Base-by-base conservation (phyloP, 2,329 filamentous ascomycete genomes). In the Diaporthe sp. region DNA sequence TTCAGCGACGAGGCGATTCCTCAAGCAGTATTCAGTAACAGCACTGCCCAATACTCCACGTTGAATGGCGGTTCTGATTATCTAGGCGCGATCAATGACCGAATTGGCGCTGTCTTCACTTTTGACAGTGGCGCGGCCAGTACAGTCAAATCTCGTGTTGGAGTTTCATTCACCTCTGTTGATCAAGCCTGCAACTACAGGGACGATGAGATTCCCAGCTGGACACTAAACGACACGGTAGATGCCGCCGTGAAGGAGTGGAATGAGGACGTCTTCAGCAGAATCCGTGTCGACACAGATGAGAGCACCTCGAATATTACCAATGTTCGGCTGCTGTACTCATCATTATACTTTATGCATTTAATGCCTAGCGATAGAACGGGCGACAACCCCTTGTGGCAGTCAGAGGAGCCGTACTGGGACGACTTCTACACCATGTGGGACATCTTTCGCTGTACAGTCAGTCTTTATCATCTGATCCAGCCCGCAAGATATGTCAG, bases 371-470 rank as follows among this genome's bases (percentile, higher is more conserved):
- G 89, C 0, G 89, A 92, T 74, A 85, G 88, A 8, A 91, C 92
- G 0, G 92, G 91, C 0, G 93, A 95, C 80, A 95, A 94, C 71
- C 91, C 92, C 1, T 80, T 91, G 0, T 95, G 92, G 92, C 77
- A 88, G 2, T 92, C 89, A 52, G 85, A 85, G 1, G 92, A 94
- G 80, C 92, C 92, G 0, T 95, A 94, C 78, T 95, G 92, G 79
- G 93, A 95, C 80, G 93, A 91, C 1, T 94, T 92, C 78, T 95
- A 95, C 81, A 95, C 83, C 77, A 91, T 94, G 8, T 95, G 93
- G 93, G 93, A 95, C 78, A 89, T 89, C 0, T 94, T 93, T 76
- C 87, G 93, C 33, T 92, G 89, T 55, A 92, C 93, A 72, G 89
- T 94, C 70, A 92, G 93, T 0, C 88, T 95, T n/a, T 84, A 95